Evolutionary conservation across 2,329 filamentous ascomycete genomes (phyloP), one percentile per base, ranked within the genome.

Genomic region (Aspergillus sp.): DNA sequence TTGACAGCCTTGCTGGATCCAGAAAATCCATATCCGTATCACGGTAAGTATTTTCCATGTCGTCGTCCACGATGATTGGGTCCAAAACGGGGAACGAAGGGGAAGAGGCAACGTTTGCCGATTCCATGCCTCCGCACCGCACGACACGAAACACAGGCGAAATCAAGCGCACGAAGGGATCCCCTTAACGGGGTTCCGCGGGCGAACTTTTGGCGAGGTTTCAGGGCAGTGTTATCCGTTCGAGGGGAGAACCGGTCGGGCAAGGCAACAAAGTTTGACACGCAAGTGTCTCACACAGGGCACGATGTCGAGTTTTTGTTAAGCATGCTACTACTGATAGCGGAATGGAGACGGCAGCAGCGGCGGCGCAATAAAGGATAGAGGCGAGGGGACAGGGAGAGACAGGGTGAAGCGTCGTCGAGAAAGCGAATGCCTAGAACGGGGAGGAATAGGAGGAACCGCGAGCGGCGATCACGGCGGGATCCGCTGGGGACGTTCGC

Each of bases 21-120:
- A 67, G 51, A 27, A 66, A 63, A 34, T 62, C 58, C 52, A 66
- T 57, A 35, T 66, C 58, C 31, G 54, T 48, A 36, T 64, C 56
- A 35, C 56, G 53, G 36, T 59, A 61, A 20, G 53, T 40, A 34
- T 53, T 55, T 35, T 59, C 59, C 57, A 64, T 61, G 22, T 64
- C 60, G 45, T 57, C 58, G 42, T 63, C 60, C 34, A 63, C 45
- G 30, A 64, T 59, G 33, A 63, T 53, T 15, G 61, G 61, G 38
- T 64, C 61, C 38, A 62, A 40, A 15, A 49, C 35, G 41, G 57
- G 45, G 39, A 62, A 61, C 26, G 45, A 44, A 34, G 60, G 57
- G 28, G 59, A 62, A 34, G 56, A 57, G 22, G 52, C 41, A 24
- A 43, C 37, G 37, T 58, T 55, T 30, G 42, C 35, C 27, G 55